Evolutionary conservation across 305 asterid genomes (phyloP).

Genomic region (Fraxinus velutina): DNA sequence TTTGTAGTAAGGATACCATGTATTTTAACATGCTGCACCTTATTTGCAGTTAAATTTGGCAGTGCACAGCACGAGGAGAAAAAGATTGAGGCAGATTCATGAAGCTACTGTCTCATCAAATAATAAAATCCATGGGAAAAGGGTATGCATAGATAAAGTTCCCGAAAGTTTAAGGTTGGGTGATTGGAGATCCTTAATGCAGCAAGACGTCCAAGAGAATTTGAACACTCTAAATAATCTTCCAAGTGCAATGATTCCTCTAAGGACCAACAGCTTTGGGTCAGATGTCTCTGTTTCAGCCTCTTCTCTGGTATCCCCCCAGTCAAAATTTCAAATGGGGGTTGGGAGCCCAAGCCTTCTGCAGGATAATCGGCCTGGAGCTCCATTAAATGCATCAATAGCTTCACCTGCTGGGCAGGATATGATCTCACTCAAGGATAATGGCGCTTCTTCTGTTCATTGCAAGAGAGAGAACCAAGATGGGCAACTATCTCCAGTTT

Average conservation of each 20-base stretch:
- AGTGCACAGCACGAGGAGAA: conserved; percentile 61
- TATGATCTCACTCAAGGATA: conserved; percentile 54
- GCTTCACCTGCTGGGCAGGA: conserved; percentile 73
- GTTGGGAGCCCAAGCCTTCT: conserved; percentile 60
- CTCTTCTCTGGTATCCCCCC: conserved; percentile 52
- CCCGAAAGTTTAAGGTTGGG: conserved; percentile 64
- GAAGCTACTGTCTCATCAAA: conserved; percentile 52
- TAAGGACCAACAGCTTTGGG: conserved; percentile 61
- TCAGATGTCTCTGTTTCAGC: conserved; percentile 62
- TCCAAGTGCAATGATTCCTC: conserved; percentile 47
- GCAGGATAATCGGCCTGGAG: conserved; percentile 66
- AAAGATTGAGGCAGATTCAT: conserved; percentile 59
- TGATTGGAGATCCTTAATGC: conserved; percentile 51
- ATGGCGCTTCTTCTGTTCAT: conserved; percentile 52
- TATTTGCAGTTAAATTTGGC: conserved; percentile 68
- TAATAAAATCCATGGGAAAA: conserved; percentile 58
- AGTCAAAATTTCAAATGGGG: conserved; percentile 51
- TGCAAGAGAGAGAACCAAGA: conserved; percentile 79
- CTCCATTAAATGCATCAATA: conserved; percentile 49
- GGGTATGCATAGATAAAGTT: conserved; percentile 55
- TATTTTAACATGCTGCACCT: conserved; percentile 21
- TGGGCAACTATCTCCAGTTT: conserved; percentile 58
- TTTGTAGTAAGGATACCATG: neutral
- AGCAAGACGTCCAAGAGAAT: conserved; percentile 54
- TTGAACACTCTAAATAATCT: conserved; percentile 50